These are phyloP conservation scores for Fusarium longipes DNA, from an alignment of 2,329 filamentous ascomycete genomes.

Conservation along the genomic window DNA sequence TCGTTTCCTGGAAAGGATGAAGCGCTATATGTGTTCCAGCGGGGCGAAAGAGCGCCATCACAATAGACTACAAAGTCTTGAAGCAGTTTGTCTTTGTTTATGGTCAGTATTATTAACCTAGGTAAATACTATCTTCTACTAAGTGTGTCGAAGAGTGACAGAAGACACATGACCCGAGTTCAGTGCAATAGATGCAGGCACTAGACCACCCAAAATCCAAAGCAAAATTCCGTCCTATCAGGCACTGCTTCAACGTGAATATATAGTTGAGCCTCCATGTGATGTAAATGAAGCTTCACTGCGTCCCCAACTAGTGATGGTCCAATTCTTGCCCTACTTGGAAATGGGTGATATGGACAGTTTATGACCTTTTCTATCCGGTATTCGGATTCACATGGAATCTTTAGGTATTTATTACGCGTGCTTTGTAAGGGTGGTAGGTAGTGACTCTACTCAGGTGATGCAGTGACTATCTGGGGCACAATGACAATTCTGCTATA, in stretches of 20 bases:
- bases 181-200: no score
- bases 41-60: conserved; percentile 54
- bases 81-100: not conserved
- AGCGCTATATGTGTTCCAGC: conserved; percentile 74
- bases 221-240: no score
- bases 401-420: no score
- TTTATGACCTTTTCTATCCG: no score
- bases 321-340: no score
- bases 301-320: not conserved
- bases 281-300: not conserved
- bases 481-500: not conserved
- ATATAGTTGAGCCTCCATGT: not conserved
- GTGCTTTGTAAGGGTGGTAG: no score
- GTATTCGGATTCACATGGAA: no score
- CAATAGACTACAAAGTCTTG: conserved; percentile 13
- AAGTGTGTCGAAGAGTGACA: no score
- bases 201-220: no score
- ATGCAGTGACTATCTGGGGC: not conserved
- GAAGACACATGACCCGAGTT: no score
- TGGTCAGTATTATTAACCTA: not conserved
- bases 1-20: conserved; percentile 84
- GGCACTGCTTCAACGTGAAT: not conserved
- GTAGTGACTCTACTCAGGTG: no score
- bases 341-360: no score
- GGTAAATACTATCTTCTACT: not conserved